These are phyloP conservation scores for Mycena floridula DNA, from an alignment of 768 basidiomycete species.

Conservation along the genomic window DNA sequence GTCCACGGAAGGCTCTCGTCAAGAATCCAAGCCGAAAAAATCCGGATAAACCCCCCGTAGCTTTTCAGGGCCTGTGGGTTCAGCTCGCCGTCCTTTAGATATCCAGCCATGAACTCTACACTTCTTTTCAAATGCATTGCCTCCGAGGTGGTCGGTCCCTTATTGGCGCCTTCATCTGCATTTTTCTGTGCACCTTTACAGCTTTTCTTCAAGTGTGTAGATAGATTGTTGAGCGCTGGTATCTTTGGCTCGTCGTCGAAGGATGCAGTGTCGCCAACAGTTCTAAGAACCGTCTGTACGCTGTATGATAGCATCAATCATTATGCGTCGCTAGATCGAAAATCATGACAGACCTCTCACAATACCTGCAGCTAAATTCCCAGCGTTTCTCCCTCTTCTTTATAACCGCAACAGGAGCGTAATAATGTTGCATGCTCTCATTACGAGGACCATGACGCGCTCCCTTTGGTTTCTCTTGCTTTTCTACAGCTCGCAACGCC, in stretches of 20 bases:
- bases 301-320: neutral
- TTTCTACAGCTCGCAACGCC: slow-evolving; percentile 10
- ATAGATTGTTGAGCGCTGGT: slow-evolving; percentile 9
- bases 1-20: slow-evolving; percentile 26
- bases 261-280: neutral
- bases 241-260: slow-evolving; percentile 1
- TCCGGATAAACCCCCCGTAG: slow-evolving; percentile 19
- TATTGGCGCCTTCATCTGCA: neutral
- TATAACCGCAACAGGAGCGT: slow-evolving; percentile 8
- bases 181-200: slow-evolving; percentile 5
- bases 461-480: neutral
- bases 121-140: slow-evolving; percentile 10
- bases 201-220: slow-evolving; percentile 16
- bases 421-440: slow-evolving; percentile 13
- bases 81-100: slow-evolving; percentile 23
- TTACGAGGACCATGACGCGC: slow-evolving; percentile 15
- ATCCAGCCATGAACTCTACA: slow-evolving; percentile 21
- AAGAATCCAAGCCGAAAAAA: slow-evolving; percentile 26
- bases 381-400: slow-evolving; percentile 6
- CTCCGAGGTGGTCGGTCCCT: slow-evolving; percentile 1
- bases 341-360: slow-evolving; percentile 6
- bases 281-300: neutral
- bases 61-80: slow-evolving; percentile 20
- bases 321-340: too few species aligned
- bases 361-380: slow-evolving; percentile 14